Evolutionary conservation across 2,329 filamentous ascomycete species (phyloP).

Genomic region (Fusarium lateritium): DNA sequence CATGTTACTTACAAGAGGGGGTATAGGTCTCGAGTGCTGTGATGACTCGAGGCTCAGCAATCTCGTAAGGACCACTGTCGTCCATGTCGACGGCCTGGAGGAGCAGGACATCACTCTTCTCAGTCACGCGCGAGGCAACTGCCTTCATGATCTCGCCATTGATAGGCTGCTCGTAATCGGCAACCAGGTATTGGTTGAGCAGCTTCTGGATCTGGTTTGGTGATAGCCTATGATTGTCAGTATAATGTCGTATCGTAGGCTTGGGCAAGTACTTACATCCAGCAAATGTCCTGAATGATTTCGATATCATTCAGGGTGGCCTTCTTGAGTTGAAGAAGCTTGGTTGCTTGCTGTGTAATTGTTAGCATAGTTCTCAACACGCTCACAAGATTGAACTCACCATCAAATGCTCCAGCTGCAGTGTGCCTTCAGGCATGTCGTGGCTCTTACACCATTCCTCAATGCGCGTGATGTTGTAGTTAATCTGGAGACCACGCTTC

Average conservation of each 20-base stretch:
- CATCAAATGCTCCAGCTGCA: slow-evolving; percentile 98
- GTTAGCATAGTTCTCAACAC: slow-evolving; percentile 46
- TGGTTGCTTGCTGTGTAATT: slow-evolving; percentile 85
- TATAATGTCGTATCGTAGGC: neutral
- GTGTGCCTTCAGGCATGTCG: slow-evolving; percentile 97
- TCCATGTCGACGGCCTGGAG: slow-evolving; percentile 98
- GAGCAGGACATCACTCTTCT: slow-evolving; percentile 97
- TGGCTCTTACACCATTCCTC: slow-evolving; percentile 99
- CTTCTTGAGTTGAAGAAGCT: slow-evolving; percentile 98
- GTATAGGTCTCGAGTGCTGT: slow-evolving; percentile 98
- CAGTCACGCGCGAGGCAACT: slow-evolving; percentile 94
- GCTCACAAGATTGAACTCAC: slow-evolving; percentile 60
- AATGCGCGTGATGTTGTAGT: slow-evolving; percentile 99
- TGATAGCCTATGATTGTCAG: slow-evolving; percentile 76
- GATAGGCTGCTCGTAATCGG: slow-evolving; percentile 99
- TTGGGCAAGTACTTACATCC: slow-evolving; percentile 81
- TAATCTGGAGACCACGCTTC: slow-evolving; percentile 99
- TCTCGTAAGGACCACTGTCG: slow-evolving; percentile 97
- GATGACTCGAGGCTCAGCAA: slow-evolving; percentile 95
- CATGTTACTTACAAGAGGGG: slow-evolving; percentile 82
- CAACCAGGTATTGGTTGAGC: slow-evolving; percentile 97
- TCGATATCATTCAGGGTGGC: slow-evolving; percentile 99
- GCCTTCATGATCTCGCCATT: slow-evolving; percentile 99
- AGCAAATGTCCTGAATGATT: slow-evolving; percentile 99
- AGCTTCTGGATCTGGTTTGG: slow-evolving; percentile 99